A percentile compares a stretch with the other conserved stretches of the same genome.
Evolutionary conservation across 495 filamentous ascomycete genomes (phyloP).

Genomic region (Tricharina praecox): DNA sequence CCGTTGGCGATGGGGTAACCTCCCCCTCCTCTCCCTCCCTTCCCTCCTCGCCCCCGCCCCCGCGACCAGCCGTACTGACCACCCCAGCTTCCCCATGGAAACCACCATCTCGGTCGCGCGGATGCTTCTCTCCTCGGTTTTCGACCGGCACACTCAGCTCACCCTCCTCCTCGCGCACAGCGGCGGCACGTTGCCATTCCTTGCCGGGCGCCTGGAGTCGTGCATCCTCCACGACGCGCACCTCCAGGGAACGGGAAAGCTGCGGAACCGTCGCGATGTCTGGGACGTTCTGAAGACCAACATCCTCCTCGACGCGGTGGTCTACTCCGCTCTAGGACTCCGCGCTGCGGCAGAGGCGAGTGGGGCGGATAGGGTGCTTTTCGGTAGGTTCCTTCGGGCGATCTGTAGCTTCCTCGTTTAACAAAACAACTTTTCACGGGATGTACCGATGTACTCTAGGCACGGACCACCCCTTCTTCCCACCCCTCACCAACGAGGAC

Average conservation of each 20-base stretch:
- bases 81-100: slow-evolving; percentile 69
- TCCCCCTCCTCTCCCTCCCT: too few species aligned
- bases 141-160: slow-evolving; percentile 57
- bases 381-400: too few species aligned
- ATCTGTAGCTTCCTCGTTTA: too few species aligned
- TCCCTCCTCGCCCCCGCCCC: too few species aligned
- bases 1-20: slow-evolving; percentile 54
- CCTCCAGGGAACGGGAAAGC: slow-evolving; percentile 36
- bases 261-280: slow-evolving; percentile 38
- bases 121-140: slow-evolving; percentile 73
- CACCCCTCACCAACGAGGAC: slow-evolving; percentile 45
- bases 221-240: slow-evolving; percentile 71
- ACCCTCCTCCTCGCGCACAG: slow-evolving; percentile 70
- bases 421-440: too few species aligned
- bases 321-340: slow-evolving; percentile 58
- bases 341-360: slow-evolving; percentile 52
- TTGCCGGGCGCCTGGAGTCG: slow-evolving; percentile 76
- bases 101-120: slow-evolving; percentile 81
- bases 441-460: too few species aligned
- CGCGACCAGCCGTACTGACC: too few species aligned
- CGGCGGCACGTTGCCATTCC: slow-evolving; percentile 74
- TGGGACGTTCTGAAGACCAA: slow-evolving; percentile 78
- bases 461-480: slow-evolving; percentile 93
- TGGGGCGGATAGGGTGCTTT: slow-evolving; percentile 52
- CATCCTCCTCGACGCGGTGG: slow-evolving; percentile 77